Conservation (phyloP, 192 early-diverging fungal species). For the Rhizophagus clarus region DNA sequence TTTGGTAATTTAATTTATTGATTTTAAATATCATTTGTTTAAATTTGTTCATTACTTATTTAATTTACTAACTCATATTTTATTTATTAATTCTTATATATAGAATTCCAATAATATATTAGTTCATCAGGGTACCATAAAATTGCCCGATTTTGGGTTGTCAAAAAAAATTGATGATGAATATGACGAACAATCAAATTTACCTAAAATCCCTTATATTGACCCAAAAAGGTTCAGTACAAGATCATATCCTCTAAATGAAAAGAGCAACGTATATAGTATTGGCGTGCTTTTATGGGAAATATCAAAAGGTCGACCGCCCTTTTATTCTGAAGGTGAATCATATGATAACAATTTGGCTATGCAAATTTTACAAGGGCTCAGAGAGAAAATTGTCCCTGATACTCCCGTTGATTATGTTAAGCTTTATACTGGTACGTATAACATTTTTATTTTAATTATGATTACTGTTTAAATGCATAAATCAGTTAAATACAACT, state of each 20-base stretch:
- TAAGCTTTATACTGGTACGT: background rate
- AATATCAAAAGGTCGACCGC: background rate
- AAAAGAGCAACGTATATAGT: background rate
- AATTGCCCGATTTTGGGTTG: background rate
- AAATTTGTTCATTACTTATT: no score
- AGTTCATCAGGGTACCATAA: background rate
- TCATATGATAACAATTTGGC: background rate
- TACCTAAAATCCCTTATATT: background rate
- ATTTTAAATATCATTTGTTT: no score
- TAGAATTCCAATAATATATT: background rate
- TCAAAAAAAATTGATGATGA: background rate
- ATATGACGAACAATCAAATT: background rate
- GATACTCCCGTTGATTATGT: background rate
- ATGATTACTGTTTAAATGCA: no score
- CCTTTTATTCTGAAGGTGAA: background rate
- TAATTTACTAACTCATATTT: no score
- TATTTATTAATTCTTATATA: no score
- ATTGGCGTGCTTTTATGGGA: background rate
- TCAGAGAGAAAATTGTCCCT: background rate
- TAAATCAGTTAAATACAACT: background rate
- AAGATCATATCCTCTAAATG: background rate
- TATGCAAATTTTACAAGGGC: background rate
- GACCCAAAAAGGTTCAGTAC: background rate
- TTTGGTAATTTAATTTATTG: background rate
- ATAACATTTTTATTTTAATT: no score